Conservation (phyloP, 768 basidiomycete genomes). For the Tubosaeta sp. region DNA sequence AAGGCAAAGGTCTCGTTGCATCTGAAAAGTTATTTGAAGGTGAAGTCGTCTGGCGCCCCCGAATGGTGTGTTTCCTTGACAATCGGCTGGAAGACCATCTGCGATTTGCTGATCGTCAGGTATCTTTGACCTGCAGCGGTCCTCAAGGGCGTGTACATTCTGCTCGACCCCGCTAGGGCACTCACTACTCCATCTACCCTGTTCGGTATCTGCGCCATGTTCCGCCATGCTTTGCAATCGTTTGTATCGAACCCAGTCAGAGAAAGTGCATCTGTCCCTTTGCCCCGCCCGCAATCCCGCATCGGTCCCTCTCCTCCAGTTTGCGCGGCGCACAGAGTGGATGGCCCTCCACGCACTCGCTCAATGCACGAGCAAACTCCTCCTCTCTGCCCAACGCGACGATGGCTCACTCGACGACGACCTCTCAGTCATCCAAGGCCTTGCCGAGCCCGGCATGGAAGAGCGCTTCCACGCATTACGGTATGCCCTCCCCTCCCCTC, state of each 20-base stretch:
- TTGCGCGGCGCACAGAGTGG: slow-evolving; percentile 60
- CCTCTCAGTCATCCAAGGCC: slow-evolving; percentile 50
- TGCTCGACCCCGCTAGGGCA: slow-evolving; percentile 65
- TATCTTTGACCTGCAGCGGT: slow-evolving; percentile 64
- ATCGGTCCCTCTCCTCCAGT: slow-evolving; percentile 53
- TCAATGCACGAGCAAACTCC: slow-evolving; percentile 59
- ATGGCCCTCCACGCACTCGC: slow-evolving; percentile 68
- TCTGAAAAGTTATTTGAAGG: slow-evolving; percentile 61
- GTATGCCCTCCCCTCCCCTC: neutral
- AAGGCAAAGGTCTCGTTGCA: slow-evolving; percentile 83
- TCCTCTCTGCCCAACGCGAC: slow-evolving; percentile 51
- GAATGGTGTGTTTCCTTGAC: slow-evolving; percentile 52
- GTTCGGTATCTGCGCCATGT: slow-evolving; percentile 48
- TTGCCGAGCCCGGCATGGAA: slow-evolving; percentile 77
- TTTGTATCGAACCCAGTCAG: slow-evolving; percentile 66
- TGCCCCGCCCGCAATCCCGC: slow-evolving; percentile 76
- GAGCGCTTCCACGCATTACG: slow-evolving; percentile 45
- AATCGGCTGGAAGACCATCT: neutral
- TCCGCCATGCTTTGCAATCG: slow-evolving; percentile 75
- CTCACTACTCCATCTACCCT: slow-evolving; percentile 47
- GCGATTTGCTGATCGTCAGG: slow-evolving; percentile 46
- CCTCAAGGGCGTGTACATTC: slow-evolving; percentile 60
- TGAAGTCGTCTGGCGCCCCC: slow-evolving; percentile 80
- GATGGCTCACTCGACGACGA: slow-evolving; percentile 36
- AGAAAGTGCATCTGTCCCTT: slow-evolving; percentile 62